phyloP scores from a whole-genome alignment of 2,329 filamentous ascomycete genomes.

The Teratosphaeria epicoccoides region DNA sequence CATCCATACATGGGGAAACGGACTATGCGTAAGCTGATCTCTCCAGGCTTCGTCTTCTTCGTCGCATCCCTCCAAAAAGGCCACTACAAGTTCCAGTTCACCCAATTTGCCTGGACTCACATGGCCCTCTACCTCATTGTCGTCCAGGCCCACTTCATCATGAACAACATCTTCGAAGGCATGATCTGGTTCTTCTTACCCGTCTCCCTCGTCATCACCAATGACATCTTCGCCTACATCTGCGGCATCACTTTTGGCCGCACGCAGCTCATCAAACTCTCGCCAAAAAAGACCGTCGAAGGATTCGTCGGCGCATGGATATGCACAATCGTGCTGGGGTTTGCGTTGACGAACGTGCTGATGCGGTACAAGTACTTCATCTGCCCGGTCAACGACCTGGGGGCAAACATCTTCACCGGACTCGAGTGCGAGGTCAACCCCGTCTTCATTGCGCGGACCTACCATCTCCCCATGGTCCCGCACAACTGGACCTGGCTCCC shows the following conservation, averaged over 20 bases:
- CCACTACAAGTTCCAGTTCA: conserved; percentile 97
- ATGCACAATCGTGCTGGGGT: conserved; percentile 80
- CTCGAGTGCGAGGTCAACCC: conserved; percentile 85
- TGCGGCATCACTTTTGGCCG: conserved; percentile 95
- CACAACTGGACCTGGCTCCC: conserved; percentile 59
- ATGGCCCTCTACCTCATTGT: conserved; percentile 98
- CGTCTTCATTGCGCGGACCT: conserved; percentile 71
- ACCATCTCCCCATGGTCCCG: conserved; percentile 49
- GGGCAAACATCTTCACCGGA: conserved; percentile 83
- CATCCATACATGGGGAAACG: background rate
- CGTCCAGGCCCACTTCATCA: conserved; percentile 95
- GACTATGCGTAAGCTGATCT: background rate
- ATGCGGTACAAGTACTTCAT: conserved; percentile 95
- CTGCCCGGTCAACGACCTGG: conserved; percentile 92
- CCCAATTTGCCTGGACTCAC: conserved; percentile 98
- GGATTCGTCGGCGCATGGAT: conserved; percentile 91
- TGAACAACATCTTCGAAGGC: conserved; percentile 99
- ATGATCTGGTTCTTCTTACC: conserved; percentile 99
- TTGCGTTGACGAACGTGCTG: conserved; percentile 70
- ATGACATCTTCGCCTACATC: conserved; percentile 97
- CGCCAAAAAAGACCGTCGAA: conserved; percentile 98
- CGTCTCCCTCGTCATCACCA: conserved; percentile 88
- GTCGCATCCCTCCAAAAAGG: conserved; percentile 89
- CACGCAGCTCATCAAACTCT: conserved; percentile 94
- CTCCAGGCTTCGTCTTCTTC: conserved; percentile 88